These are phyloP conservation scores for Rheum nobile DNA, from an alignment of 148 eudicot species.

Conservation along the genomic window DNA sequence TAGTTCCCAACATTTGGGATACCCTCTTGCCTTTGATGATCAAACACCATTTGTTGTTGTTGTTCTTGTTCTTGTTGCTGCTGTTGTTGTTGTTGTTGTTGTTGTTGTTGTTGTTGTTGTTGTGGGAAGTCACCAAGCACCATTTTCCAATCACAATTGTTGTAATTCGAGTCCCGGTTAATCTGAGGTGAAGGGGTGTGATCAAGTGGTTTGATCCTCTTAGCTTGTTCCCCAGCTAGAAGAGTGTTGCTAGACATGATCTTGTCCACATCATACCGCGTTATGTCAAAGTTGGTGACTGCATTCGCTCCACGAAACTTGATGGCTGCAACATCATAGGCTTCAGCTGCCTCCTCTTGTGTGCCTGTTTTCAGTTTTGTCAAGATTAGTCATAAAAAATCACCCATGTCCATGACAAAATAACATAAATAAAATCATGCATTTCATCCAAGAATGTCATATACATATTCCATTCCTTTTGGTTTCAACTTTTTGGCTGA, in stretches of 20 bases:
- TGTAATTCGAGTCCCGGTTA: not conserved
- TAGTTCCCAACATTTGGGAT: not conserved
- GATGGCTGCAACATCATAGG: conserved; percentile 87
- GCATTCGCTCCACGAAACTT: conserved; percentile 79
- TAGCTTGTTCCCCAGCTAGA: conserved; percentile 63
- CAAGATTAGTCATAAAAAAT: not conserved
- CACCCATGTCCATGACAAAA: no score
- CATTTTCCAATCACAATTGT: conserved; percentile 9
- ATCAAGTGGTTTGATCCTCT: conserved; percentile 38
- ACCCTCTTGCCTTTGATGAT: not conserved
- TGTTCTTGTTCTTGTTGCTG: not conserved
- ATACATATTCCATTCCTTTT: not conserved
- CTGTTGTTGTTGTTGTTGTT: not conserved
- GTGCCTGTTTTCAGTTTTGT: conserved; percentile 37
- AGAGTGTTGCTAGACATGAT: conserved; percentile 79
- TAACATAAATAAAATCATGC: not conserved
- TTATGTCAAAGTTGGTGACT: conserved; percentile 76
- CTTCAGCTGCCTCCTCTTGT: conserved; percentile 99
- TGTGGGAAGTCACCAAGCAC: not conserved
- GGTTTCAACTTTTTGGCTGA: not conserved
- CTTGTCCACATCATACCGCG: conserved; percentile 68
- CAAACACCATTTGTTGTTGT: not conserved
- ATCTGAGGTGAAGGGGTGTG: not conserved
- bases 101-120: not conserved
- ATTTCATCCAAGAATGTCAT: not conserved